A percentile compares a stretch with the other conserved stretches of the same genome.
These are phyloP conservation scores for Plicaturopsis crispa DNA, from an alignment of 768 basidiomycete genomes.

Conservation along the genomic window DNA sequence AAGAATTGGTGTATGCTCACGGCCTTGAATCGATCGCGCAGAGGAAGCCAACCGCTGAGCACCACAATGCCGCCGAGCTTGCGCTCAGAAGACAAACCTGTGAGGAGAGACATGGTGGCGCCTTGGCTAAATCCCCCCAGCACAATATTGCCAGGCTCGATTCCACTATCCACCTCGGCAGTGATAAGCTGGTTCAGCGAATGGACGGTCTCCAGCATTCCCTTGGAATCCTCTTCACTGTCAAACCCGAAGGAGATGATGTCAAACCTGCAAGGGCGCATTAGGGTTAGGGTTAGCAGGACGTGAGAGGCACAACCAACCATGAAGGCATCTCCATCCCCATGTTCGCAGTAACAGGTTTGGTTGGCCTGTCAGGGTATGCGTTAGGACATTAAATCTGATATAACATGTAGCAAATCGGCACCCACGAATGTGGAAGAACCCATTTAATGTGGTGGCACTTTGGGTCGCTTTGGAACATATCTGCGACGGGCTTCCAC, in stretches of 20 bases:
- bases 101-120: conserved; percentile 69
- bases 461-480: conserved; percentile 44
- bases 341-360: conserved; percentile 67
- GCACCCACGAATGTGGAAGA: conserved; percentile 70
- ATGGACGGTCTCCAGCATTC: conserved; percentile 61
- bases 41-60: conserved; percentile 76
- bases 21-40: conserved; percentile 56
- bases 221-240: conserved; percentile 62
- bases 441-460: conserved; percentile 85
- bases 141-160: conserved; percentile 63
- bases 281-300: conserved; percentile 1
- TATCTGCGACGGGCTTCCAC: conserved; percentile 70
- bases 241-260: conserved; percentile 58
- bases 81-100: conserved; percentile 58
- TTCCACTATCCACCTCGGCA: conserved; percentile 62
- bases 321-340: conserved; percentile 74
- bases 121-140: conserved; percentile 90
- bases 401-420: conserved; percentile 3
- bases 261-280: conserved; percentile 58
- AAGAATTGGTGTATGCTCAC: conserved; percentile 29
- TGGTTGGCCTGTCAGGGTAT: conserved; percentile 33
- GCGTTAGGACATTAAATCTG: conserved; percentile 5
- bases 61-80: conserved; percentile 66
- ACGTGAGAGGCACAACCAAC: too few relatives aligned
- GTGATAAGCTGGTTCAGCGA: conserved; percentile 64